These are phyloP conservation scores for Stentor coeruleus DNA, from an alignment of 73 alveolate genomes.

Conservation along the genomic window DNA sequence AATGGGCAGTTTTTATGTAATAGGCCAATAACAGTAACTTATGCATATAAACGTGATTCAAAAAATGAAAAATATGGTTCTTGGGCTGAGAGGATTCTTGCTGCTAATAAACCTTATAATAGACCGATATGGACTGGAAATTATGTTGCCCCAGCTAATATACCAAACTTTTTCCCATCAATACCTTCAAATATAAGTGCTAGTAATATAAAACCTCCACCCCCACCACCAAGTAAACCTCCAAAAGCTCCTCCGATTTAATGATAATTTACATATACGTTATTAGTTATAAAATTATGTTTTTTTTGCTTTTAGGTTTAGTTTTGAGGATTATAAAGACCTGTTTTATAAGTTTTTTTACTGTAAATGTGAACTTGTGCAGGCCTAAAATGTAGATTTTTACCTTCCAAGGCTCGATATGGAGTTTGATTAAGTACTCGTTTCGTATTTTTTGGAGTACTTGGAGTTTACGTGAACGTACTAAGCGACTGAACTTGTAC, in stretches of 20 bases:
- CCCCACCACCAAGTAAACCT: constrained; percentile 17
- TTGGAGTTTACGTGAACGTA: no score
- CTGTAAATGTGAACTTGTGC: neutral
- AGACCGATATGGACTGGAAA: constrained; percentile 21
- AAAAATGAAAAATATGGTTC: constrained; percentile 84
- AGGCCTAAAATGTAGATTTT: neutral
- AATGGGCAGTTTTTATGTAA: constrained; percentile 91
- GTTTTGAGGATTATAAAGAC: no score
- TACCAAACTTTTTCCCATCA: neutral
- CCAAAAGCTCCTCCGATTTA: neutral
- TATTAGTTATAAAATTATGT: neutral
- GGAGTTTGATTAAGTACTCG: neutral
- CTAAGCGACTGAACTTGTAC: neutral
- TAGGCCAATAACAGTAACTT: constrained; percentile 88
- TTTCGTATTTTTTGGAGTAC: neutral
- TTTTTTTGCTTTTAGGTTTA: no score
- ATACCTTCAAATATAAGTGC: neutral
- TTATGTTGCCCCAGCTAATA: neutral
- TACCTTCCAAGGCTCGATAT: neutral
- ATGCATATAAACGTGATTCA: constrained; percentile 95
- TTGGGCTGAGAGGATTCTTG: constrained; percentile 83
- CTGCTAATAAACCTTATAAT: constrained; percentile 27
- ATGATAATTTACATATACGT: neutral
- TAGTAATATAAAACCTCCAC: neutral
- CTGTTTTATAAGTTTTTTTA: no score